Conservation (phyloP, 495 filamentous ascomycete species). For the Hypoxylon fragiforme region DNA sequence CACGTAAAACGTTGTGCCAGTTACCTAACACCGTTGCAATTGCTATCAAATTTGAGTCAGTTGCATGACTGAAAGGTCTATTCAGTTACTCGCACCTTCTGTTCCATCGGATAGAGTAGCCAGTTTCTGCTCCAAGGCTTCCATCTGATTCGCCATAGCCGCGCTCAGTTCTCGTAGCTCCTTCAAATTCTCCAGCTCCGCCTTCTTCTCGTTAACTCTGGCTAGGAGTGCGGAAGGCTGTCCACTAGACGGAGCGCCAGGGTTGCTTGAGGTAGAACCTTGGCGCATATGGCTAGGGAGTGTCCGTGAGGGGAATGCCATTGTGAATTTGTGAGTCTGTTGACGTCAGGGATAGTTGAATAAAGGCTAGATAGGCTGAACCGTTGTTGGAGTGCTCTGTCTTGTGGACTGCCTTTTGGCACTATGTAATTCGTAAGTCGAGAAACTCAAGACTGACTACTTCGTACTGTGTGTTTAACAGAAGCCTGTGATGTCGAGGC, state of each 20-base stretch:
- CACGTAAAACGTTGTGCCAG: slow-evolving; percentile 92
- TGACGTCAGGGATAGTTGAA: not conserved
- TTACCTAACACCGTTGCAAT: slow-evolving; percentile 91
- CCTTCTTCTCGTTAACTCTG: slow-evolving; percentile 90
- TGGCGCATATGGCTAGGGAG: slow-evolving; percentile 63
- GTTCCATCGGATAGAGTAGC: slow-evolving; percentile 88
- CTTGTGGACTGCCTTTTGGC: too few relatives aligned
- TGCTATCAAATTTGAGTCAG: slow-evolving; percentile 53
- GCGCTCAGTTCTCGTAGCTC: slow-evolving; percentile 88
- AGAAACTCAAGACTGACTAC: too few relatives aligned
- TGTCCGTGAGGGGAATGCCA: slow-evolving; percentile 50
- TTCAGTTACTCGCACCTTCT: slow-evolving; percentile 63
- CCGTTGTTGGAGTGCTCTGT: too few relatives aligned
- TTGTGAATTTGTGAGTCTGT: not conserved
- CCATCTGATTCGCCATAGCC: slow-evolving; percentile 86
- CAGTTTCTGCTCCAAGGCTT: slow-evolving; percentile 84
- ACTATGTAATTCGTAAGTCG: too few relatives aligned
- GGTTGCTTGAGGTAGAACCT: slow-evolving; percentile 52
- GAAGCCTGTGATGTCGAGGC: too few relatives aligned
- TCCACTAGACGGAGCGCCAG: slow-evolving; percentile 50
- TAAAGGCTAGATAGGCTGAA: too few relatives aligned
- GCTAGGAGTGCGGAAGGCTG: slow-evolving; percentile 82
- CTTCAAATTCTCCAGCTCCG: slow-evolving; percentile 85
- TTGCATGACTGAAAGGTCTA: not conserved
- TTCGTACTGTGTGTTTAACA: too few relatives aligned